A percentile compares a stretch with the other conserved stretches of the same genome.
Evolutionary conservation across 192 early-diverging fungal genomes (phyloP).

Genomic region (Coemansia sp.): DNA sequence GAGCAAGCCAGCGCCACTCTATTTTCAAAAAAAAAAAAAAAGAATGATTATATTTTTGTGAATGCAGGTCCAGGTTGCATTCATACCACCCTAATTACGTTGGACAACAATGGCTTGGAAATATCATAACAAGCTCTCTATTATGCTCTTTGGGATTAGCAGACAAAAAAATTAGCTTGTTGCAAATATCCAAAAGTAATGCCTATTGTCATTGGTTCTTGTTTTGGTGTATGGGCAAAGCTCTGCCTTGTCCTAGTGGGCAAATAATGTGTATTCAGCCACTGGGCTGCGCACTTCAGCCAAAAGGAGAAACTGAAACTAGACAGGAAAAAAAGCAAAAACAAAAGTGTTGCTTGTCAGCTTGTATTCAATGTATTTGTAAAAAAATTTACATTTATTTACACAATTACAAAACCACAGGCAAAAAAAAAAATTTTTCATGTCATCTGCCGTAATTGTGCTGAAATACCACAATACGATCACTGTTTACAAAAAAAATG

Average conservation of each 20-base stretch:
- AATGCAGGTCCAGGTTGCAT: conserved; percentile 6
- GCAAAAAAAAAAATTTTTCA: neutral
- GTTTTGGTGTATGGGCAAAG: neutral
- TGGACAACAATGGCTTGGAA: neutral
- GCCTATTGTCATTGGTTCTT: neutral
- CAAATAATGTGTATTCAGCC: neutral
- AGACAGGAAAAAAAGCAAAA: neutral
- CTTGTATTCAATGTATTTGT: neutral
- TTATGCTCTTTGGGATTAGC: neutral
- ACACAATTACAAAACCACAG: neutral
- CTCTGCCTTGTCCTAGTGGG: neutral
- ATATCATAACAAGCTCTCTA: neutral
- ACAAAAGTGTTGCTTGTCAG: neutral
- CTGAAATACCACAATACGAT: neutral
- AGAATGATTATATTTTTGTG: neutral
- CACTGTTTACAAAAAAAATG: neutral
- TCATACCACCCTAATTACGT: neutral
- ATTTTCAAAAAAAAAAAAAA: neutral
- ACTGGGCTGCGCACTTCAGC: neutral
- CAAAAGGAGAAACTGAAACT: conserved; percentile 9
- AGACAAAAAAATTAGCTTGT: neutral
- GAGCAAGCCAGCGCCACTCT: neutral
- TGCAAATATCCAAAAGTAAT: neutral
- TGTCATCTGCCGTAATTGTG: neutral
- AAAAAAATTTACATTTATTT: neutral